Base-by-base conservation (phyloP, 805 yeast species). In the Ogataea paradorogensis region DNA sequence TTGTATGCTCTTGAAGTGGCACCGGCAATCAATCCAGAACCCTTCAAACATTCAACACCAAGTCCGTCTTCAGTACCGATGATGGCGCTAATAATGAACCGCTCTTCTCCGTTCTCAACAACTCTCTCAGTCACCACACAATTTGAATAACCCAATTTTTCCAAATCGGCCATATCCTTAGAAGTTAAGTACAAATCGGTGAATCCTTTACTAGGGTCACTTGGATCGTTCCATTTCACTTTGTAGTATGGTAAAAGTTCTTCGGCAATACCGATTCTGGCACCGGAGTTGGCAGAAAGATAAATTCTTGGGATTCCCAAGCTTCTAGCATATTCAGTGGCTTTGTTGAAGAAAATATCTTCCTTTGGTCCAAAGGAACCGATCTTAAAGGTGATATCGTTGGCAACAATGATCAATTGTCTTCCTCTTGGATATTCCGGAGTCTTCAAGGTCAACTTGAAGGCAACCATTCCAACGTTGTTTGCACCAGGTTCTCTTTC, bases 311-410 rank as follows among this genome's bases (percentile, higher is more conserved):
- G 99, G 53, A 93, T 81, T 45, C 99, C 99, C 50, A 82, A 74
- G 59, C 78, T 73, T 69, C 96, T 79, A 24, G 98, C 96, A 52
- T 82, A 76, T 58, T 89, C 95, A 25, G 99, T 93, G 50, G 90
- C 95, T 61, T 83, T 81, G 72, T 86, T 78, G 76, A 93, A 93
- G 72, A 82, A 93, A 41, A 71, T 73, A 68, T 93, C 99, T 69
- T 93, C 99, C 55, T 76, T 82, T 16, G 99, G 99, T 56, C 99
- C 99, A 58, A 93, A 93, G 0, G 99, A 95, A 66, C 99, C 99
- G 67, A 93, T 91, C 79, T 89, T 90, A 74, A 74, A 93, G 30
- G 99, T 93, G 59, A 93, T 93, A 65, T 93, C 99, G 60, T 93
- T 93, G 33, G 99, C 98, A 61, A 93, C 85, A 55, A 93, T 76